Evolutionary conservation across 441 rosid species (phyloP), one percentile per base, ranked within the genome.

Genomic region (Manihot esculenta): DNA sequence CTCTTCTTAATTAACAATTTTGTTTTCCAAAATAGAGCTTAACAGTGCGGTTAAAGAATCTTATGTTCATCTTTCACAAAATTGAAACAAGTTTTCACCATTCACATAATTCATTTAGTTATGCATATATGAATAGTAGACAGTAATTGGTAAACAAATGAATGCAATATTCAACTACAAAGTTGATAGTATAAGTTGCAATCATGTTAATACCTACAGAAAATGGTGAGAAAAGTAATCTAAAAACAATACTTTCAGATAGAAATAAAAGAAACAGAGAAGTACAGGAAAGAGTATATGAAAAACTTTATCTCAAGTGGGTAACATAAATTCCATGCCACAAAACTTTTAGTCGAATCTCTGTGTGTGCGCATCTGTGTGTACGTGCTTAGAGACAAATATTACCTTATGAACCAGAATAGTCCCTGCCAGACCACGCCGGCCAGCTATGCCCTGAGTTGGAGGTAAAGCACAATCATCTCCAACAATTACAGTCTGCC

Each of bases 401-500:
- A 69, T 66, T 74, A 92, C 99, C 99, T 95, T 95, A 73, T 92
- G 78, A 63, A 95, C 92, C 70, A 95, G 91, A 72, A 95, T 82
- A 47, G 99, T 92, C 75, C 99, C 99, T 11, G 95, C 99, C 82
- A 95, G 85, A 73, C 99, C 99, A 84, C 99, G 89, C 49, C 97
- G 86, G 66, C 99, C 99, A 67, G 85, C 81, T 61, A 91, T 85
- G 77, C 98, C 99, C 66, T 92, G 96, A 62, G 85, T 90, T 44
- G 99, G 99, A 76, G 98, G 99, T 80, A 95, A 80, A 62, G 99
- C 98, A 82, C 98, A 92, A 81, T 95, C 99, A 80, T 95, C 99
- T 78, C 97, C 99, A 69, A 95, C 97, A 74, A 95, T 88, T 33
- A 95, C 93, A 55, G 88, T 87, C 99, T 95, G 82, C 75, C 84